phyloP scores from a whole-genome alignment of 106 monocot species.

The Dendrobium catenatum region DNA sequence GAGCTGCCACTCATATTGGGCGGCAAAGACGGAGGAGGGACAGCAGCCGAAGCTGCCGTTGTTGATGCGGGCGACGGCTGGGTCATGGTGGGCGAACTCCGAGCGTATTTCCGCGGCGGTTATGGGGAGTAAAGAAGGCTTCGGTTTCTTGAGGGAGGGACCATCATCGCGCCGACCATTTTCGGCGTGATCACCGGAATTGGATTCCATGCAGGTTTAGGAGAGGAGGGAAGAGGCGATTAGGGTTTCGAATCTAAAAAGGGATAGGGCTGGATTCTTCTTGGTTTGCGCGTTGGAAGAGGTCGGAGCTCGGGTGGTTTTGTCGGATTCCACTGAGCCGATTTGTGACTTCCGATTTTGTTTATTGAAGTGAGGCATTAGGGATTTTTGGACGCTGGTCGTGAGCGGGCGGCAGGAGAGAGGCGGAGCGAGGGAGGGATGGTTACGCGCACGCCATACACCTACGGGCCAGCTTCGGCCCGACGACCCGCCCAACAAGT shows the following conservation, averaged over 20 bases:
- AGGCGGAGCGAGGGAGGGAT: too few species aligned
- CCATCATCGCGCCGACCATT: conserved; percentile 1
- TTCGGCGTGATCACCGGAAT: conserved; percentile 1
- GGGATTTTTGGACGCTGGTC: too few species aligned
- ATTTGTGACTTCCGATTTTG: background rate
- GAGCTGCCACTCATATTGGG: conserved; percentile 33
- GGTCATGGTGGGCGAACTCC: conserved; percentile 72
- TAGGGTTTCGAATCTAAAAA: background rate
- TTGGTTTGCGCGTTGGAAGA: background rate
- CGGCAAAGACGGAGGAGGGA: conserved; percentile 40
- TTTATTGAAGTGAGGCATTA: background rate
- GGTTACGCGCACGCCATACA: too few species aligned
- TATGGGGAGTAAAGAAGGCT: conserved; percentile 14
- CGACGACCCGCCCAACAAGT: too few species aligned
- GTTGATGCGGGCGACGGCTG: conserved; percentile 49
- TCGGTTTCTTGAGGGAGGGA: conserved; percentile 17
- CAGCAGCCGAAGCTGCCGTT: conserved; percentile 73
- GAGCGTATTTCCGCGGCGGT: conserved; percentile 25
- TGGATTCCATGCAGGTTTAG: conserved; percentile 10
- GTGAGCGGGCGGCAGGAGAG: too few species aligned
- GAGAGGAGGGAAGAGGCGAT: background rate
- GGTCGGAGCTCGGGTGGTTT: background rate
- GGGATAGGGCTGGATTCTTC: background rate
- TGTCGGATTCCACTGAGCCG: background rate
- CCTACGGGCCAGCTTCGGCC: too few species aligned